Evolutionary conservation across 352 stramenopile species (phyloP).

Genomic region (Thraustotheca clavata): DNA sequence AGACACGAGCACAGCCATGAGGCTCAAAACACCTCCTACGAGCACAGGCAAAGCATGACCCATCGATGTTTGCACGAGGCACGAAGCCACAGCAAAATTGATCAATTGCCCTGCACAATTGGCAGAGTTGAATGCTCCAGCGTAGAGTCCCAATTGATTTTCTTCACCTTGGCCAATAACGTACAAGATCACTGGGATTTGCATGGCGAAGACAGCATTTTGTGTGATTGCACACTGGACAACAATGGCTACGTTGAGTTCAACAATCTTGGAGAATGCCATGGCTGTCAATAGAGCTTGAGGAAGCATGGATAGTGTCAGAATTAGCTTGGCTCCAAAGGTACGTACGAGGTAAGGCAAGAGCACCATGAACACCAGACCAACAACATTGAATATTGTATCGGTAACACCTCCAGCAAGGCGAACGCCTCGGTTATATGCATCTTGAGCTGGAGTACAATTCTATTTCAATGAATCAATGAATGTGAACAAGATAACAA

Average conservation of each 20-base stretch:
- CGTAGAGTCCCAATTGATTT: slow-evolving; percentile 23
- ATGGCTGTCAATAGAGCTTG: slow-evolving; percentile 50
- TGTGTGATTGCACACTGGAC: slow-evolving; percentile 31
- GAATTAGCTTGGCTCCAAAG: slow-evolving; percentile 31
- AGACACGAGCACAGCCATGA: slow-evolving; percentile 11
- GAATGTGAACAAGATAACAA: too few relatives aligned
- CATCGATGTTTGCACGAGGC: slow-evolving; percentile 23
- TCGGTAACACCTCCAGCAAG: slow-evolving; percentile 38
- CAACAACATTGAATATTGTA: slow-evolving; percentile 39
- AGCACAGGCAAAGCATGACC: slow-evolving; percentile 24
- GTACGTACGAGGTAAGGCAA: slow-evolving; percentile 33
- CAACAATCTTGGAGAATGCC: slow-evolving; percentile 38
- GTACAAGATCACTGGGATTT: slow-evolving; percentile 61
- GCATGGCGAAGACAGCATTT: slow-evolving; percentile 47
- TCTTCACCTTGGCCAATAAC: slow-evolving; percentile 35
- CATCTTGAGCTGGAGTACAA: slow-evolving; percentile 30
- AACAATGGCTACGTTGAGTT: slow-evolving; percentile 34
- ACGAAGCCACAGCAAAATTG: slow-evolving; percentile 23
- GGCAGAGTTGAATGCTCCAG: slow-evolving; percentile 23
- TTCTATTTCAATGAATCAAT: background rate
- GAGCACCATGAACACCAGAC: slow-evolving; percentile 41
- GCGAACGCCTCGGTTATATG: slow-evolving; percentile 39
- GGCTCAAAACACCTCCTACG: slow-evolving; percentile 21
- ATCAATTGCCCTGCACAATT: slow-evolving; percentile 23
- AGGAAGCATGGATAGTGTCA: slow-evolving; percentile 35